These are phyloP conservation scores for Linum tenue DNA, from an alignment of 345 rosid species.

Conservation along the genomic window DNA sequence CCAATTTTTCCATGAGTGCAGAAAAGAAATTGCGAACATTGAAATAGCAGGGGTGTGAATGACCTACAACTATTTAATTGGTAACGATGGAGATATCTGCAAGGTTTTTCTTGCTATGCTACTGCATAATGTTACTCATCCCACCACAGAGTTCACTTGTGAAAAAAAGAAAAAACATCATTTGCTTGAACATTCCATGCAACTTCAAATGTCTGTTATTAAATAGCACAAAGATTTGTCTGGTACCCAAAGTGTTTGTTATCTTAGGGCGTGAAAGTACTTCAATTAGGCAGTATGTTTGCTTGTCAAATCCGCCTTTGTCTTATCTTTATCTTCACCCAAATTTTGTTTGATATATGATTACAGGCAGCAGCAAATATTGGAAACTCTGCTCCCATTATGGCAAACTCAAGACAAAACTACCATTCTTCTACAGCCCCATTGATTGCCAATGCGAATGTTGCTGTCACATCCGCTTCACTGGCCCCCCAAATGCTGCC, in stretches of 20 bases:
- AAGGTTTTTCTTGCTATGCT: no score
- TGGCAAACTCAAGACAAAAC: slow-evolving; percentile 27
- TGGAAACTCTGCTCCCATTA: slow-evolving; percentile 31
- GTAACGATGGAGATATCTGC: no score
- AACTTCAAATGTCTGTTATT: no score
- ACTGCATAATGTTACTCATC: no score
- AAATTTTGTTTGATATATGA: slow-evolving; percentile 8
- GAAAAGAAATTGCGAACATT: neutral
- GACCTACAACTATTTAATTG: neutral
- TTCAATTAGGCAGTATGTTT: neutral
- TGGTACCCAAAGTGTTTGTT: neutral
- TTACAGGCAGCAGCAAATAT: slow-evolving; percentile 35
- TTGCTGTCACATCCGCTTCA: slow-evolving; percentile 21
- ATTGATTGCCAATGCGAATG: slow-evolving; percentile 26
- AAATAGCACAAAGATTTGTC: neutral
- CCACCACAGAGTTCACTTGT: no score
- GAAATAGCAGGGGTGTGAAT: neutral
- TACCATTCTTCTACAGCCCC: slow-evolving; percentile 32
- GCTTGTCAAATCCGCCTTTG: neutral
- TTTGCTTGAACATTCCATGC: no score
- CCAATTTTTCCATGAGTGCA: no score
- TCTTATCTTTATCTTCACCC: neutral
- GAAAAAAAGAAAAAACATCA: no score
- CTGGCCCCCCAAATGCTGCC: slow-evolving; percentile 29
- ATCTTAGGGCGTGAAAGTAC: neutral